Base-by-base conservation (phyloP, 2,329 filamentous ascomycete genomes). In the Colletotrichum viniferum region DNA sequence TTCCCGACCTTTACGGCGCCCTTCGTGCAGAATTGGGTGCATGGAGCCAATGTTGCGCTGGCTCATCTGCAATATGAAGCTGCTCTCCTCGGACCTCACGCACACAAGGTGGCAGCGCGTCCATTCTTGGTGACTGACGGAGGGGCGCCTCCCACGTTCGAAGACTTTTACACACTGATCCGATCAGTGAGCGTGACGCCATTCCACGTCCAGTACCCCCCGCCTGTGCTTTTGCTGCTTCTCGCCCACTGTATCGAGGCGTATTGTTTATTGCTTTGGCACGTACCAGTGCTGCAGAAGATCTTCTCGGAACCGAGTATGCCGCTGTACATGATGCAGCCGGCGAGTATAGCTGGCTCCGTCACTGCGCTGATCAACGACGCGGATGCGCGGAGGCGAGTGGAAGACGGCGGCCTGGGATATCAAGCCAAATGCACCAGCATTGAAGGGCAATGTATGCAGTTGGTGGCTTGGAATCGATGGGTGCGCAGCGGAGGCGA, bases 1-100 rank as follows among this genome's bases (percentile, higher is more conserved):
- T 79, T 83, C 55, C 84, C 84, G 4, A 87, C 85, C 60, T 90
- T 88, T 85, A 83, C 86, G 30, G 78, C 80, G 7, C 83, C 85
- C 18, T 81, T 87, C 32, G 82, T 89, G 30, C 88, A 90, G 78
- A 88, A 86, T 80, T 89, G 87, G 78, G 86, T 89, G 62, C 84
- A 87, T 76, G 85, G 84, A 6, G 85, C 87, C 69, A 91, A 92
- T 80, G 87, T 90, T 74, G 88, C 89, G 12, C 81, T 90, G 21
- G 89, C 86, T 6, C 89, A 92, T 77, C 83, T 91, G 5, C 82
- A 86, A 28, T 88, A 89, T 80, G 89, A 91, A 80, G 85, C 86
- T 21, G 87, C 87, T 7, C 84, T 92, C 2, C 77, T 89, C 34
- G 81, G 84, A 28, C 81, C 83, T 21, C 81, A 85, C 60, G 81